phyloP scores from a whole-genome alignment of 108 stramenopile genomes.

The Stephanodiscus minutulus region DNA sequence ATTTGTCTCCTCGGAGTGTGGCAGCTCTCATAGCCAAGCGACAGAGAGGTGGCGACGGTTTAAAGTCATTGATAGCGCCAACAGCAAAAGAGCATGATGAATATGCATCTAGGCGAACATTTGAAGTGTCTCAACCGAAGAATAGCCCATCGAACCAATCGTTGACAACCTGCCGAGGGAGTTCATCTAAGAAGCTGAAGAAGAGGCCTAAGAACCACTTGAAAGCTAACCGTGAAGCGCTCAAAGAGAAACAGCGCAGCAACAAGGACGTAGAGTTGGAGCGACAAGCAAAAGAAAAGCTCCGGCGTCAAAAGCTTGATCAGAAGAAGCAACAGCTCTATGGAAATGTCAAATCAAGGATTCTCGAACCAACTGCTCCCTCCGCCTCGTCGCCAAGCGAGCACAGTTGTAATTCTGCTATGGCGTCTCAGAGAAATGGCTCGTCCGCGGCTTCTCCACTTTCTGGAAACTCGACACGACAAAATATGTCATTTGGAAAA shows the following conservation, averaged over 20 bases:
- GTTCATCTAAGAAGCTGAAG: conserved; percentile 12
- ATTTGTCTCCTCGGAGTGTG: conserved; percentile 31
- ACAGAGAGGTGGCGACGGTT: conserved; percentile 43
- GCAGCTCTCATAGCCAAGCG: conserved; percentile 32
- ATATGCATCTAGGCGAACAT: background rate
- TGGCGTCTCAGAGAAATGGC: background rate
- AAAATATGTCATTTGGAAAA: conserved; percentile 29
- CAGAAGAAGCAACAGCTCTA: conserved; percentile 44
- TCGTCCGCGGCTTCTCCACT: background rate
- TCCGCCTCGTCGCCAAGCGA: conserved; percentile 1
- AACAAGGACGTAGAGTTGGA: conserved; percentile 29
- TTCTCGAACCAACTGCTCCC: conserved; percentile 16
- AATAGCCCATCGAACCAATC: conserved; percentile 5
- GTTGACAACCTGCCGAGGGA: conserved; percentile 13
- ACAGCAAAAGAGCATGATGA: conserved; percentile 11
- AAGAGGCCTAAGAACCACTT: conserved; percentile 30
- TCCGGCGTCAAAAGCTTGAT: conserved; percentile 26
- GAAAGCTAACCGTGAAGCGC: conserved; percentile 30
- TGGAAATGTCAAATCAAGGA: conserved; percentile 34
- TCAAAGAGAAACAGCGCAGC: conserved; percentile 31
- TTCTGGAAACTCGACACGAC: background rate
- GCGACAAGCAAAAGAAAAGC: conserved; percentile 28
- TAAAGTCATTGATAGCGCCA: conserved; percentile 34
- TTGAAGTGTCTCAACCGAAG: background rate
- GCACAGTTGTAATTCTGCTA: background rate